Evolutionary conservation across 805 yeast species (phyloP), one percentile per base, ranked within the genome.

Genomic region (Diddensiella santjacobensis): DNA sequence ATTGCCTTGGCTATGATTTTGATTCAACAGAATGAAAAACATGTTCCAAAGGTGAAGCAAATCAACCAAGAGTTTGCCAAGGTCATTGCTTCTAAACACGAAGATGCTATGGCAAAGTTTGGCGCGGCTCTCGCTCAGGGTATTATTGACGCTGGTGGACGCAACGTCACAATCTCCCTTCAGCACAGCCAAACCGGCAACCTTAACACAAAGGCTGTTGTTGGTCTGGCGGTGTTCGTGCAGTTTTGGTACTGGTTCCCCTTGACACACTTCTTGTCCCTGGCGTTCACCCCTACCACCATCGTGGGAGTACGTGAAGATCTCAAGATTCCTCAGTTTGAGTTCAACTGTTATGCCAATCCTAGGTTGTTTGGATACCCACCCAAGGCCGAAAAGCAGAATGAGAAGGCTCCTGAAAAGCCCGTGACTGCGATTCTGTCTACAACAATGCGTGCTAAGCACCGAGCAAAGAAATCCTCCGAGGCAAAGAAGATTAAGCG

Each of bases 181-280:
- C 97, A 93, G 67, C 87, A 90, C 65, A 46, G 45, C 39, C 90
- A 89, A 57, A 88, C 96, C 36, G 95, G 89, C 52, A 88, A 96
- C 18, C 76, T 93, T 56, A 91, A 93, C 68, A 81, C 84, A 63
- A 85, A 86, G 67, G 93, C 96, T 0, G 83, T 93, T 59, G 95
- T 90, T 49, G 99, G 99, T 35, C 71, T 93, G 57, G 81, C 93
- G 0, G 78, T 93, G 51, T 93, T 93, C 64, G 72, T 85, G 8
- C 99, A 93, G 71, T 87, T 86, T 64, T 93, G 99, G 99, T 87
- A 89, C 69, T 93, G 99, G 99, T 93, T 83, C 80, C 99, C 99
- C 51, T 76, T 90, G 50, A 80, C 97, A 1, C 98, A 93, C 69
- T 93, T 93, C 72, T 71, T 93, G 60, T 83, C 95, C 17, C 77